phyloP scores from a whole-genome alignment of 2,329 filamentous ascomycete genomes.

The Aureobasidium sp. region DNA sequence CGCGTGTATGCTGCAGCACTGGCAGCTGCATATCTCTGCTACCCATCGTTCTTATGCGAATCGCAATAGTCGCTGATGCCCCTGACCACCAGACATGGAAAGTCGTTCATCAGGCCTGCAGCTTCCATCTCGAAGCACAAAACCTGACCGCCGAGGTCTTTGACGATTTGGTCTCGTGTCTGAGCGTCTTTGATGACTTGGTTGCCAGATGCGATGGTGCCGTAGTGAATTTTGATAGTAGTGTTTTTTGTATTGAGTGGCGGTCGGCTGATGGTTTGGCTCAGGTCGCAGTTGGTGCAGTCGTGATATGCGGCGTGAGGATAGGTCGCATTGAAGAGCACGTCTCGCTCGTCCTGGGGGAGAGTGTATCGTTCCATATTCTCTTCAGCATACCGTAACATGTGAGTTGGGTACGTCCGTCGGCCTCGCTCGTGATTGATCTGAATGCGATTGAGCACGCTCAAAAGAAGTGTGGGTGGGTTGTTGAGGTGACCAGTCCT shows the following conservation, averaged over 20 bases:
- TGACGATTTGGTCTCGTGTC: conserved; percentile 20
- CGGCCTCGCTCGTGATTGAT: not conserved
- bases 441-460: not conserved
- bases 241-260: not conserved
- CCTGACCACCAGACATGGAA: conserved; percentile 21
- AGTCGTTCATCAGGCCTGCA: conserved; percentile 12
- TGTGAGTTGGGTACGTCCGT: not conserved
- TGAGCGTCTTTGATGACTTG: conserved; percentile 25
- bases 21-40: conserved; percentile 20
- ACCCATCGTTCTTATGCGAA: conserved; percentile 19
- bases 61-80: conserved; percentile 22
- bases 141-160: conserved; percentile 9
- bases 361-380: not conserved
- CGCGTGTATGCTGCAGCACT: conserved; percentile 18
- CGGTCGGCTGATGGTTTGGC: not conserved
- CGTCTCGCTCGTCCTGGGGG: not conserved
- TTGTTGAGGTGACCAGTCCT: not conserved
- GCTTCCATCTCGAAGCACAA: conserved; percentile 22
- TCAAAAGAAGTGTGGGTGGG: not conserved
- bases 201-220: conserved; percentile 18
- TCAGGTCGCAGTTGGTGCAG: not conserved
- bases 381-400: not conserved
- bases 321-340: not conserved
- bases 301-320: not conserved
- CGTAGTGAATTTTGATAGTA: conserved; percentile 14